Base-by-base conservation (phyloP, 768 basidiomycete genomes). In the Leccinum subtestaceum region DNA sequence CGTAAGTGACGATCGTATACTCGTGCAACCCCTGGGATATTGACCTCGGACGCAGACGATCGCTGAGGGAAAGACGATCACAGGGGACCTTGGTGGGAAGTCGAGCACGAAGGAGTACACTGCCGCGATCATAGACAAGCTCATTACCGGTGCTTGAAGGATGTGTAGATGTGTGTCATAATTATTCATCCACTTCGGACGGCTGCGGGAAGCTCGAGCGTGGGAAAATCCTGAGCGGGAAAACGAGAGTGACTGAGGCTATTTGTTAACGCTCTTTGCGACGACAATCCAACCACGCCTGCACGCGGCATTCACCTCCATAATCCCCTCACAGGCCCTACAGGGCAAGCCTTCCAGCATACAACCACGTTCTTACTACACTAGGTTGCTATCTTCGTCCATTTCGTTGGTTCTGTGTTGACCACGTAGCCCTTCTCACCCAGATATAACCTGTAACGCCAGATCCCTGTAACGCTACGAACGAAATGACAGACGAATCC, bases 11-110 rank as follows among this genome's bases (percentile, higher is more conserved):
- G n/a, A 48, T 43, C 36, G 31, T 4, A 27, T 60, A 48, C 21
- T 23, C 21, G 50, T 32, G 52, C 19, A 10, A 19, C 19, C 19
- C 15, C 45, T 57, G 38, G 34, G 36, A 17, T 54, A 56, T 31
- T 66, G 48, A 65, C 45, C 15, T 38, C 38, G 29, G 11, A 36
- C 60, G 15, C 63, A 96, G 95, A 98, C 95, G 34, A 97, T 99
- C 71, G 94, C 96, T 17, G 96, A 97, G 77, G 97, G 97, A 65
- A 94, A 91, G 78, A 74, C 80, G 45, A 95, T 98, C 74, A 99
- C 97, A 8, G 92, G 96, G 31, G 97, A 99, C 75, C 78, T 99
- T 59, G 95, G 97, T 21, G 97, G 97, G 45, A 95, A 90, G 73
- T 84, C 95, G 15, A 85, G 86, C 34, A 99, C 97, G 3, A 80